Evolutionary conservation across 2,329 filamentous ascomycete genomes (phyloP).

Genomic region (Botrytis pseudocinerea): DNA sequence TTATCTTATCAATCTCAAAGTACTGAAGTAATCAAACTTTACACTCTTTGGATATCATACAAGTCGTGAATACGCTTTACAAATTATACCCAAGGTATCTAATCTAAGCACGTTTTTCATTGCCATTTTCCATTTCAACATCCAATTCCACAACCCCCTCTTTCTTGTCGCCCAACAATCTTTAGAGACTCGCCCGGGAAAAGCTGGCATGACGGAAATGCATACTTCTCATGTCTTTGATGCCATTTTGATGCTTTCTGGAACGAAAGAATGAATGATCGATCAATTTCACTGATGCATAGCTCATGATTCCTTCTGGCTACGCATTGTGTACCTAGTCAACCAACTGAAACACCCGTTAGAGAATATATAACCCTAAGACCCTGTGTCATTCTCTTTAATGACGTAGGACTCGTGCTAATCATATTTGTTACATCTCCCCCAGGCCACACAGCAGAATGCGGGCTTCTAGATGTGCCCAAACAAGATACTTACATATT

Average conservation of each 20-base stretch:
- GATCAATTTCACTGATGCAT: not conserved
- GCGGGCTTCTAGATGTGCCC: not conserved
- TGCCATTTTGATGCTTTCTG: not conserved
- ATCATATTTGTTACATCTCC: not conserved
- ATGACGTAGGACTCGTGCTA: not conserved
- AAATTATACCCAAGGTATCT: not conserved
- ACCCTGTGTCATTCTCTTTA: not conserved
- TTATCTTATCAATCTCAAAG: not conserved
- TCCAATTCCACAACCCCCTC: not conserved
- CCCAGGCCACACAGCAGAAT: not conserved
- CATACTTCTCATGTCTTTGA: not conserved
- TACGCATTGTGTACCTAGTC: not conserved
- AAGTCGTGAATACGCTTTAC: not conserved
- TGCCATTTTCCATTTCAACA: not conserved
- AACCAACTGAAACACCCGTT: not conserved
- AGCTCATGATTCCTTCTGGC: not conserved
- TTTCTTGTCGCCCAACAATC: not conserved
- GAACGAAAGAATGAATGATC: not conserved
- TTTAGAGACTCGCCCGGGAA: not conserved
- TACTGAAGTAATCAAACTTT: not conserved
- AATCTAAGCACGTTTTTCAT: not conserved
- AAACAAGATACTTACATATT: not conserved
- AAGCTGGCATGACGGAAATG: not conserved
- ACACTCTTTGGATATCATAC: not conserved
- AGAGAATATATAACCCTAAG: not conserved